Percentiles rank a stretch among this genome's conserved stretches.
Conservation (phyloP, 2,329 filamentous ascomycete species). For the Grosmannia clavigera region DNA sequence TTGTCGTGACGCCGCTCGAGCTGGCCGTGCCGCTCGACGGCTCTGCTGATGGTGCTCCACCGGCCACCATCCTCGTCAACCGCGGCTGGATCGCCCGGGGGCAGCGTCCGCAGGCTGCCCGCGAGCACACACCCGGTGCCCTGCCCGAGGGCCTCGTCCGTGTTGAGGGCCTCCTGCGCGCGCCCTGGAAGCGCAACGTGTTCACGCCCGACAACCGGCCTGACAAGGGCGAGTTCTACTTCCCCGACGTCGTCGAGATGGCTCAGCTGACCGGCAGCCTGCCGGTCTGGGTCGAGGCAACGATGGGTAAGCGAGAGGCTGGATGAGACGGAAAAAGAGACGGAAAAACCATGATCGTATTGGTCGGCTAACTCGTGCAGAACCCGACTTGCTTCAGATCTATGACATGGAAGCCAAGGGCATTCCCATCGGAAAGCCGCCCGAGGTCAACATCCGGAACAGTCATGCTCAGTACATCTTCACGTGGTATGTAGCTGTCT, state of each 20-base stretch:
- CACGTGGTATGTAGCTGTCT: slow-evolving; percentile 61
- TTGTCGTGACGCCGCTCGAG: slow-evolving; percentile 86
- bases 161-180: slow-evolving; percentile 72
- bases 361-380: slow-evolving; percentile 27
- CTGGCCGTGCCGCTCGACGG: slow-evolving; percentile 2
- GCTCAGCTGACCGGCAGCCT: slow-evolving; percentile 70
- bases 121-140: slow-evolving; percentile 49
- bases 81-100: slow-evolving; percentile 84
- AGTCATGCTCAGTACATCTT: slow-evolving; percentile 98
- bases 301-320: slow-evolving; percentile 59
- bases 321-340: not conserved
- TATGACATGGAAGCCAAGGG: slow-evolving; percentile 69
- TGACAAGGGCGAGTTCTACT: slow-evolving; percentile 78
- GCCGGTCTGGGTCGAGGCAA: slow-evolving; percentile 89
- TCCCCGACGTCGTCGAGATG: slow-evolving; percentile 90
- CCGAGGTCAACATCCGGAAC: slow-evolving; percentile 88
- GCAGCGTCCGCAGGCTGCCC: slow-evolving; percentile 48
- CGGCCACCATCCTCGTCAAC: slow-evolving; percentile 61
- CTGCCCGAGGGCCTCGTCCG: slow-evolving; percentile 59
- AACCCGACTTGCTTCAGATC: slow-evolving; percentile 63
- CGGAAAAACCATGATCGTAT: not conserved
- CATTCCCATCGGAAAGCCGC: slow-evolving; percentile 74
- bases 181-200: slow-evolving; percentile 95
- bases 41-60: slow-evolving; percentile 16
- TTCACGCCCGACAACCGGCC: slow-evolving; percentile 89